Percentiles rank a stretch among this genome's conserved stretches.
These are phyloP conservation scores for Penicillium olsonii DNA, from an alignment of 2,329 filamentous ascomycete species.

Conservation along the genomic window DNA sequence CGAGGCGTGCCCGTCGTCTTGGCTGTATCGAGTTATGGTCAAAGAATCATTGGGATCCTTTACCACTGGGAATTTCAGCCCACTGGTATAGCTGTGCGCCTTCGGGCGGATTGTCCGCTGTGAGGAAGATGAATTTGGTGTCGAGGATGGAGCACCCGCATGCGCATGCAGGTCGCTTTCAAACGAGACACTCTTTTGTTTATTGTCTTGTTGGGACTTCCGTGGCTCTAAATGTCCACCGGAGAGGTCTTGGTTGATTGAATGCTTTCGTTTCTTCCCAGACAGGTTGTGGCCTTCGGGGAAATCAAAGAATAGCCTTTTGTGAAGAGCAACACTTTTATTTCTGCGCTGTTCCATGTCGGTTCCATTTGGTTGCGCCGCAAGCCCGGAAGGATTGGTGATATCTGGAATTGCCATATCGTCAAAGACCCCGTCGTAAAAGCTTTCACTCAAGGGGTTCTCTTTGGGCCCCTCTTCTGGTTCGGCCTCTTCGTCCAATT, in stretches of 20 bases:
- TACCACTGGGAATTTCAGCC: constrained; percentile 70
- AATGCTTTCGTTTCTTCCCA: constrained; percentile 12
- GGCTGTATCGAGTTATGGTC: constrained; percentile 66
- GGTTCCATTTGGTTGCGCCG: not conserved
- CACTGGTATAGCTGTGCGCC: constrained; percentile 40
- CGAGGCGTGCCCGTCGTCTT: constrained; percentile 58
- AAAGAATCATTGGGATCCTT: constrained; percentile 71
- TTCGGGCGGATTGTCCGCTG: constrained; percentile 30
- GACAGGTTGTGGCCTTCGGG: not conserved
- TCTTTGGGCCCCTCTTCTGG: constrained; percentile 3
- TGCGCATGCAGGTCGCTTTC: constrained; percentile 9
- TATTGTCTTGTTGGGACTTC: constrained; percentile 1
- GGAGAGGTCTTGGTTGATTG: not conserved
- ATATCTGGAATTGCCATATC: constrained; percentile 11
- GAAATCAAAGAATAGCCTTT: not conserved
- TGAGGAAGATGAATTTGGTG: constrained; percentile 25
- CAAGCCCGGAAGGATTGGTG: not conserved
- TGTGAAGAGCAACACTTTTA: not conserved
- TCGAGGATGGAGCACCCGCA: constrained; percentile 16
- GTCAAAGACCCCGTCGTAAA: constrained; percentile 25
- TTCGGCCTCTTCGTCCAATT: constrained; percentile 14
- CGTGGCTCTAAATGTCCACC: not conserved
- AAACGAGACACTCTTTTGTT: constrained; percentile 1
- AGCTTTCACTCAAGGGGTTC: constrained; percentile 25
- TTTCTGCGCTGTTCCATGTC: not conserved